A percentile compares a stretch with the other conserved stretches of the same genome.
Evolutionary conservation across 495 filamentous ascomycete species (phyloP).

Genomic region (Parathielavia appendiculata): DNA sequence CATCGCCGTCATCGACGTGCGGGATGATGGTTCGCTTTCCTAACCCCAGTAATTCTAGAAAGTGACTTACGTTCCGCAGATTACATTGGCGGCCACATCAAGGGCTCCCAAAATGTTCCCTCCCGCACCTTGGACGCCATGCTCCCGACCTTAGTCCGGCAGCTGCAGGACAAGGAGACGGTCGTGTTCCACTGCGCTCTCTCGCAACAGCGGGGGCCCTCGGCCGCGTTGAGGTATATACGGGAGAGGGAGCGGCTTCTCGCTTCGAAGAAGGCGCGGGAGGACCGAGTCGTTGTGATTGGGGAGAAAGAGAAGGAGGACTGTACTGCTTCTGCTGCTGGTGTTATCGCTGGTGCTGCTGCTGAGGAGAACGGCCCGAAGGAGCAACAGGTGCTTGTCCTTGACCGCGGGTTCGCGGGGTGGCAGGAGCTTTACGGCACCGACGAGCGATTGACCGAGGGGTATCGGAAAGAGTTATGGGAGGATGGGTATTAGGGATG

Average conservation of each 20-base stretch:
- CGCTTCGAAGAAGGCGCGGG: conserved; percentile 11
- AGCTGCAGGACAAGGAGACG: conserved; percentile 67
- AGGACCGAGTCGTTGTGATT: too few relatives aligned
- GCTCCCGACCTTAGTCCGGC: conserved; percentile 75
- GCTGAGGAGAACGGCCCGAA: conserved; percentile 2
- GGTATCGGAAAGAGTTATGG: conserved; percentile 83
- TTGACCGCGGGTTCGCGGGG: conserved; percentile 80
- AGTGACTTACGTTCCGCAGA: too few relatives aligned
- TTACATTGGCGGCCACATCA: conserved; percentile 91
- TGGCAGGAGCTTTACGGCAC: conserved; percentile 88
- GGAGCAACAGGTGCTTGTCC: conserved; percentile 68
- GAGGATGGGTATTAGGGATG: conserved; percentile 51
- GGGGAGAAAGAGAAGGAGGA: conserved; percentile 16
- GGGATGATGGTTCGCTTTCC: conserved; percentile 60
- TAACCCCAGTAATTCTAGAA: too few relatives aligned
- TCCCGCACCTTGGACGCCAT: conserved; percentile 64
- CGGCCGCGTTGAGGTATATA: conserved; percentile 64
- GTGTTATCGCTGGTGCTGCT: background rate
- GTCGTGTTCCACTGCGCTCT: conserved; percentile 97
- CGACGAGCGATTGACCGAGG: conserved; percentile 79
- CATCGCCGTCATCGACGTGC: conserved; percentile 81
- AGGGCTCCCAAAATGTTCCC: conserved; percentile 66
- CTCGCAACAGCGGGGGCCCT: conserved; percentile 78
- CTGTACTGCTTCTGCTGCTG: too few relatives aligned
- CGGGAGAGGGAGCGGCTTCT: conserved; percentile 54